phyloP scores from a whole-genome alignment of 164 flowering plant genomes.

The Nymphaea colorata region DNA sequence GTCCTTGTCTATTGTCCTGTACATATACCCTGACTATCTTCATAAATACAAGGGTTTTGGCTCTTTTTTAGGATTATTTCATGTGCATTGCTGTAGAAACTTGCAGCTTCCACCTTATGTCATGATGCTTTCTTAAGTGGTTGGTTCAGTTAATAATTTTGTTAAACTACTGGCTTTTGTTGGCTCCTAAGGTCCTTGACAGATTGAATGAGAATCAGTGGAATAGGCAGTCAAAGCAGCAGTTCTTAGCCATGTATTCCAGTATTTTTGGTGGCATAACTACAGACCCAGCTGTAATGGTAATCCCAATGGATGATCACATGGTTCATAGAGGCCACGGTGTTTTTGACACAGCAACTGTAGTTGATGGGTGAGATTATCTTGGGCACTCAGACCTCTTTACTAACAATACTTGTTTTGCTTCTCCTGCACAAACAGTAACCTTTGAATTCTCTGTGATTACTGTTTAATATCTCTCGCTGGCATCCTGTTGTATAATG shows the following conservation, averaged over 20 bases:
- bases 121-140: too few species aligned
- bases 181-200: conserved; percentile 44
- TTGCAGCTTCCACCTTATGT: too few species aligned
- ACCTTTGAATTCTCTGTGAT: not conserved
- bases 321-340: conserved; percentile 97
- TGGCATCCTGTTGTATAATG: too few species aligned
- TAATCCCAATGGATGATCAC: conserved; percentile 86
- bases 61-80: too few species aligned
- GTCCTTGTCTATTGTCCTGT: too few species aligned
- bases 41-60: too few species aligned
- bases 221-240: conserved; percentile 36
- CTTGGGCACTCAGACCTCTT: too few species aligned
- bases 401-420: not conserved
- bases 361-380: conserved; percentile 58
- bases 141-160: not conserved
- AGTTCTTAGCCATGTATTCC: conserved; percentile 81
- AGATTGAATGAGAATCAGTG: conserved; percentile 31
- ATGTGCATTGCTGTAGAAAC: too few species aligned
- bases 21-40: too few species aligned
- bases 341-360: conserved; percentile 87
- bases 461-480: too few species aligned
- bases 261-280: conserved; percentile 76
- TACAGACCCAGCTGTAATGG: conserved; percentile 67
- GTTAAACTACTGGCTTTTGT: not conserved
- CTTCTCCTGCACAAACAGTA: not conserved